Evolutionary conservation across 2,329 filamentous ascomycete genomes (phyloP).

Genomic region (Graphiopsis chlorocephala): DNA sequence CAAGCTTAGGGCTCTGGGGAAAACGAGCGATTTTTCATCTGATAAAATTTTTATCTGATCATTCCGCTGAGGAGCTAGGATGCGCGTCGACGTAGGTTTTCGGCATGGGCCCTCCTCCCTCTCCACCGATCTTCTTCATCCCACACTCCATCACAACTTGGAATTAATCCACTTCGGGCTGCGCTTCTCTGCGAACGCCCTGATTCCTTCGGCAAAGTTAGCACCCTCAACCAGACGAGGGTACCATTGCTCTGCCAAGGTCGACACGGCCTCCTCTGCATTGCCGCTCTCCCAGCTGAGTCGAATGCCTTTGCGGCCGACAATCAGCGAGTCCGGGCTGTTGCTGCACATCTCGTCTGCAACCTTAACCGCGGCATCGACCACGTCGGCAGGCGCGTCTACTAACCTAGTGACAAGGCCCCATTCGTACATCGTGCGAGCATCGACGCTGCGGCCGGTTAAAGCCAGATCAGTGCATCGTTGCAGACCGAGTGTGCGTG

Average conservation of each 20-base stretch:
- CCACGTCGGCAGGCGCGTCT: conserved; percentile 33
- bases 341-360: conserved; percentile 37
- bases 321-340: conserved; percentile 41
- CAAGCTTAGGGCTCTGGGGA: conserved; percentile 1
- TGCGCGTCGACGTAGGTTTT: not conserved
- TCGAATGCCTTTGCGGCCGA: conserved; percentile 41
- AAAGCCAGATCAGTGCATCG: conserved; percentile 50
- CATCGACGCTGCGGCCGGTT: conserved; percentile 46
- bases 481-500: conserved; percentile 49
- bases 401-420: conserved; percentile 36
- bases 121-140: conserved; percentile 1
- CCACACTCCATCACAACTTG: conserved; percentile 38
- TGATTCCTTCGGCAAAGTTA: conserved; percentile 51
- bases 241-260: conserved; percentile 44
- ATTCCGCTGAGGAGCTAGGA: not conserved
- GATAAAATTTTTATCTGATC: conserved; percentile 14
- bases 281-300: conserved; percentile 42
- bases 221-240: conserved; percentile 43
- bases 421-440: conserved; percentile 42
- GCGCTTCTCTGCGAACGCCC: conserved; percentile 53
- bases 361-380: conserved; percentile 38
- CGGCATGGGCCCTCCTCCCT: not conserved
- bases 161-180: conserved; percentile 50
- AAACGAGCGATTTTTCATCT: not conserved
- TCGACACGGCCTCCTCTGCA: conserved; percentile 39